These are phyloP conservation scores for Eimeria falciformis DNA, from an alignment of 169 alveolate species.

Conservation along the genomic window DNA sequence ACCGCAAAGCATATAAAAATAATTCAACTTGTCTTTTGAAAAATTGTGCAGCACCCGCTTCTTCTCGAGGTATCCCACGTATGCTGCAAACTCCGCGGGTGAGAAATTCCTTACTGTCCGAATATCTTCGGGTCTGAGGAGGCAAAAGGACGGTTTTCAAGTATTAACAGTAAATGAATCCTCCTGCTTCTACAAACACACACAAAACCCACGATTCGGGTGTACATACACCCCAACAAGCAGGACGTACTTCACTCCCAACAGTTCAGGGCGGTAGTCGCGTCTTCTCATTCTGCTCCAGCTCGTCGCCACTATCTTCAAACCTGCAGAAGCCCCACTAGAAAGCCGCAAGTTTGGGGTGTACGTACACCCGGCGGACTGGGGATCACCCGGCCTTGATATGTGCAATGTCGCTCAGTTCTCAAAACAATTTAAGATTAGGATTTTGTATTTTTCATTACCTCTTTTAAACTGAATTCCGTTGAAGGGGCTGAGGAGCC, in stretches of 20 bases:
- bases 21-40: conserved; percentile 76
- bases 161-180: background rate
- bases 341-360: background rate
- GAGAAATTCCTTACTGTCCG: conserved; percentile 74
- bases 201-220: no score
- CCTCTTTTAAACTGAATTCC: conserved; percentile 72
- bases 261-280: conserved; percentile 77
- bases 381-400: background rate
- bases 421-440: background rate
- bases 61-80: conserved; percentile 69
- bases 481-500: conserved; percentile 73
- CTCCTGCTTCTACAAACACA: background rate
- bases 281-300: conserved; percentile 75
- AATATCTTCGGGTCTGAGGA: conserved; percentile 62
- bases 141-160: background rate
- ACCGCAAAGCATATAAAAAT: conserved; percentile 79
- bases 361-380: background rate
- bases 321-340: conserved; percentile 13
- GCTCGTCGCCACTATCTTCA: conserved; percentile 73
- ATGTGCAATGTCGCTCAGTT: background rate
- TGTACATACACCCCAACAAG: background rate
- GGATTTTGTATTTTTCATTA: background rate
- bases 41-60: conserved; percentile 66
- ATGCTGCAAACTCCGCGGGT: conserved; percentile 73
- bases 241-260: conserved; percentile 43